A percentile compares a stretch with the other conserved stretches of the same genome.
Conservation (phyloP, 371 early-diverging fungal species). For the Mucor sp. region DNA sequence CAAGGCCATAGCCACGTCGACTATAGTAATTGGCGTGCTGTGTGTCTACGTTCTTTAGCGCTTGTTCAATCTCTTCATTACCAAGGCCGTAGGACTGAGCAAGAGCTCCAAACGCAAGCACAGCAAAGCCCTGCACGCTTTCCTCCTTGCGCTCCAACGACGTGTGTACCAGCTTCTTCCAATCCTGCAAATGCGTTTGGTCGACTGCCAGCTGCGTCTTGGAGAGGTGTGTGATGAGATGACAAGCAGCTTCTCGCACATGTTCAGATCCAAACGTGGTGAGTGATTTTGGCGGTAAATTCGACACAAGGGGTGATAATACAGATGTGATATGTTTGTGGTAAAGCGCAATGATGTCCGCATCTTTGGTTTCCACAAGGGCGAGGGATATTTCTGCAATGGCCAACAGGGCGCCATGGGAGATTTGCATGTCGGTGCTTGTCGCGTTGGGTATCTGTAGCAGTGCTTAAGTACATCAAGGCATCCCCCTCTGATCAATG, state of each 20-base stretch:
- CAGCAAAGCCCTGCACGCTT: slow-evolving; percentile 65
- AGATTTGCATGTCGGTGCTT: slow-evolving; percentile 64
- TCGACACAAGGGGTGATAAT: slow-evolving; percentile 38
- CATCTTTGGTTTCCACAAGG: slow-evolving; percentile 29
- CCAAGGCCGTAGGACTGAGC: slow-evolving; percentile 45
- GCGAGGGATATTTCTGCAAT: slow-evolving; percentile 72
- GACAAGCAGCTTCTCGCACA: slow-evolving; percentile 58
- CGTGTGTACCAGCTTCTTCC: slow-evolving; percentile 55
- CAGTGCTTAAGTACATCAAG: not conserved
- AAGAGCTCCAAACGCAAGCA: slow-evolving; percentile 57
- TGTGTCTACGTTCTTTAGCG: slow-evolving; percentile 31
- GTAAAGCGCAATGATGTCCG: slow-evolving; percentile 3
- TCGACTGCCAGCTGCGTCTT: slow-evolving; percentile 45
- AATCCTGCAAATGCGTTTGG: slow-evolving; percentile 24
- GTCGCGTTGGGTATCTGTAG: slow-evolving; percentile 58
- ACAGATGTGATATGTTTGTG: not conserved
- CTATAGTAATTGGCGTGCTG: slow-evolving; percentile 44
- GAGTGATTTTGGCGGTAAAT: slow-evolving; percentile 53
- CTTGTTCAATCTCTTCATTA: slow-evolving; percentile 29
- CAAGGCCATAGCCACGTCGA: slow-evolving; percentile 69
- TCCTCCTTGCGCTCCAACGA: slow-evolving; percentile 75
- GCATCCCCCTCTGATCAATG: not conserved
- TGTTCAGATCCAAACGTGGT: slow-evolving; percentile 73
- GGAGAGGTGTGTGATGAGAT: slow-evolving; percentile 54
- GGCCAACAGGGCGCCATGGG: slow-evolving; percentile 81